Evolutionary conservation across 2,329 filamentous ascomycete genomes (phyloP).

Genomic region (Alternaria alternata): DNA sequence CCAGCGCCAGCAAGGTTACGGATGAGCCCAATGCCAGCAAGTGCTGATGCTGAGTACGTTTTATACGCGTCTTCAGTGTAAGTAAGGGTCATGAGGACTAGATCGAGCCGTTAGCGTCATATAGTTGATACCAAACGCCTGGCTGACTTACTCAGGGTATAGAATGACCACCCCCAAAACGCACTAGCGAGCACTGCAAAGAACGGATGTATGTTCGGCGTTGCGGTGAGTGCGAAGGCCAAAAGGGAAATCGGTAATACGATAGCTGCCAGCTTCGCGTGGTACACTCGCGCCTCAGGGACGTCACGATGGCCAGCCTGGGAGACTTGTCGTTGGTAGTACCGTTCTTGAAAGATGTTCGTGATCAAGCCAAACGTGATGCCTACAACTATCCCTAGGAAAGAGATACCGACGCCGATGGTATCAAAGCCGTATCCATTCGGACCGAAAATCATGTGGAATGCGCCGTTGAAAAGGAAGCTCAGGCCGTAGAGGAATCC

Average conservation of each 20-base stretch:
- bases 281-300: conserved; percentile 55
- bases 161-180: conserved; percentile 62
- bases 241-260: conserved; percentile 45
- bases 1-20: conserved; percentile 49
- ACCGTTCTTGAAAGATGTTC: conserved; percentile 56
- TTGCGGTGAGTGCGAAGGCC: conserved; percentile 49
- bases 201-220: conserved; percentile 44
- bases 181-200: conserved; percentile 60
- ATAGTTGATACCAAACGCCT: neutral
- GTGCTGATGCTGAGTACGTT: conserved; percentile 53
- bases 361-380: conserved; percentile 55
- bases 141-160: conserved; percentile 51
- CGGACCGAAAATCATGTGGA: conserved; percentile 58
- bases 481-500: conserved; percentile 60
- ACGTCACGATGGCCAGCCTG: conserved; percentile 45
- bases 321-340: conserved; percentile 51
- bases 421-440: conserved; percentile 54
- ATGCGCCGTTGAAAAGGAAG: conserved; percentile 61
- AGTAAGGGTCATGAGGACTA: conserved; percentile 58
- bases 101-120: neutral
- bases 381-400: conserved; percentile 52
- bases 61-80: conserved; percentile 61
- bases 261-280: conserved; percentile 53
- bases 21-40: conserved; percentile 53
- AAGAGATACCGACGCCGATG: conserved; percentile 53